Evolutionary conservation across 192 early-diverging fungal genomes (phyloP), one percentile per base, ranked within the genome.

Genomic region (Backusella tarrabulga): DNA sequence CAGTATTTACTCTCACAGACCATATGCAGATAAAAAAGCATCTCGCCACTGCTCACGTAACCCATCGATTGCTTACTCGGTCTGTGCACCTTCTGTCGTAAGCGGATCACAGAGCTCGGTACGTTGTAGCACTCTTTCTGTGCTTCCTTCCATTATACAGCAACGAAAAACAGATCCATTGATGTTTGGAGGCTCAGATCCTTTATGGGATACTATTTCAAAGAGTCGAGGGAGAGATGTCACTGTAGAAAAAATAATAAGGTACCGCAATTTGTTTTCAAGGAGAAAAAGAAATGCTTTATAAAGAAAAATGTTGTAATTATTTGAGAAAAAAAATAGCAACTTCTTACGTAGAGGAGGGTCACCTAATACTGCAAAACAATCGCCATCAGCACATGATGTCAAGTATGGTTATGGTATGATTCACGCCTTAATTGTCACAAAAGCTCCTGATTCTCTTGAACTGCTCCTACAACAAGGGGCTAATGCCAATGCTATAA

Each of bases 281-380:
- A 70, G 40, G n/a, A 70, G 40, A 38, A 70, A 36, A 11, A 41
- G n/a, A 36, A 17, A 70, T 8, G 6, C 19, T 50, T 70, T 36
- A 34, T 11, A 38, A 26, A 70, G 21, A 70, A 70, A 70, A 70
- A 36, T 70, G 19, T 40, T 41, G 35, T 40, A 70, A 70, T 68
- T 21, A 32, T 23, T 46, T 52, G 4, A 23, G 34, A 72, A 8
- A 60, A 35, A n/a, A 32, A 52, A 42, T 75, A 80, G 77, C 44
- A 79, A 77, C 36, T 83, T 79, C 21, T 71, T 83, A n/a, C 77
- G 78, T 38, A 75, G 78, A 34, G 78, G 78, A 38, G 81, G 81
- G 1, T 79, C 77, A 7, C 81, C 81, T 2, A 83, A 83, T 40
- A 79, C 77, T 29, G 81, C 81, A 66, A 83, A 76, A 9, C 81